A percentile compares a stretch with the other conserved stretches of the same genome.
Conservation (phyloP, 129 eudicot species). For the Solidago caesia region DNA sequence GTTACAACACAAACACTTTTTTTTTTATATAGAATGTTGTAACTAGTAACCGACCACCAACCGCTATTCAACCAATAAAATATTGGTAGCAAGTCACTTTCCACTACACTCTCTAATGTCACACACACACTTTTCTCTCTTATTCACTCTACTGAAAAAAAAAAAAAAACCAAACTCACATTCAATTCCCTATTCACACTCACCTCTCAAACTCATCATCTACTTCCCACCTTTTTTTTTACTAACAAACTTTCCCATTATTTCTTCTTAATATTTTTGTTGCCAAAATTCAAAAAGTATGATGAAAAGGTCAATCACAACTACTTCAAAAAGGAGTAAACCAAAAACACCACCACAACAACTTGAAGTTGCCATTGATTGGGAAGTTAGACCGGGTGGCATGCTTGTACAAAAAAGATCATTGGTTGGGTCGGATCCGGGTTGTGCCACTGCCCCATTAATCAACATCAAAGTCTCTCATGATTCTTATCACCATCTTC, state of each 20-base stretch:
- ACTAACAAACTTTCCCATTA: slow-evolving; percentile 2
- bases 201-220: slow-evolving; percentile 23
- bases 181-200: slow-evolving; percentile 17
- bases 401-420: slow-evolving; percentile 57
- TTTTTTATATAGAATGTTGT: not conserved
- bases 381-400: slow-evolving; percentile 71
- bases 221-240: slow-evolving; percentile 13
- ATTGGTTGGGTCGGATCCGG: slow-evolving; percentile 30
- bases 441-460: slow-evolving; percentile 33
- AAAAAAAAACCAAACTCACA: not conserved
- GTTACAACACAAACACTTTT: no score
- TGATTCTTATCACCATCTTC: slow-evolving; percentile 42
- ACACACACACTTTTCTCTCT: slow-evolving; percentile 13
- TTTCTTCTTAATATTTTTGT: not conserved
- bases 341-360: slow-evolving; percentile 27
- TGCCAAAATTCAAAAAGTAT: not conserved
- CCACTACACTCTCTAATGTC: slow-evolving; percentile 10
- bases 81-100: slow-evolving; percentile 29
- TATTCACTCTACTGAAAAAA: slow-evolving; percentile 24
- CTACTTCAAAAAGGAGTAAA: slow-evolving; percentile 24
- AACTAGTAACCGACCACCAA: slow-evolving; percentile 34
- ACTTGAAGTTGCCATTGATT: slow-evolving; percentile 33
- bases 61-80: slow-evolving; percentile 25
- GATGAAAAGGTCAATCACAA: slow-evolving; percentile 38
- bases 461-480: slow-evolving; percentile 63